Evolutionary conservation across 805 yeast species (phyloP), one percentile per base, ranked within the genome.

Genomic region (Metschnikowia matae): DNA sequence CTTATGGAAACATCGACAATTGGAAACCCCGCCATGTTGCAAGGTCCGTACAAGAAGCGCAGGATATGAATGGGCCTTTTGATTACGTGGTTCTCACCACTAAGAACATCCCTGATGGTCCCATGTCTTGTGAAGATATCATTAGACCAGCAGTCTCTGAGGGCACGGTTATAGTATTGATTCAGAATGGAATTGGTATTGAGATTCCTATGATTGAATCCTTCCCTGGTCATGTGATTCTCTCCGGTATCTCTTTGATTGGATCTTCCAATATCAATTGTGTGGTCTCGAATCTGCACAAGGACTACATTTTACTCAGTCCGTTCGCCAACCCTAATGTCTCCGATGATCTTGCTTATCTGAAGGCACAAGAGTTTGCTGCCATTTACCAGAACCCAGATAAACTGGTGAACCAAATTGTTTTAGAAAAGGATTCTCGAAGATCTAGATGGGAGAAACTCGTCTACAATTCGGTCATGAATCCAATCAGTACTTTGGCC

Each of bases 131-230:
- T 56, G 79, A 74, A 54, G 70, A 69, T 11, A 70, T 77, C 35
- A 66, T 78, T 35, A 32, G 78, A 2, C 61, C 61, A 3, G 61
- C 58, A 3, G 55, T 54, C 2, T 43, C 57, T 2, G 48, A 48
- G 4, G 64, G 66, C 35, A 76, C 85, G 5, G 66, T 80, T 13
- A 67, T 84, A 40, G 76, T 85, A 1, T 70, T 85, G 49, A 67
- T 85, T 48, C 89, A 84, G 64, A 84, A 83, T 61, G 90, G 89
- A 0, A 70, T 84, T 52, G 87, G 81, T 49, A 74, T 81, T 47
- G 88, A 82, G 50, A 70, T 72, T 54, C 83, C 84, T 13, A 69
- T 83, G 17, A 67, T 79, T 48, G 65, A 62, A n/a, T 70, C 69
- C 14, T 84, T 70, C 58, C 87, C 86, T 1, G 62, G 68, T 14